phyloP scores from a whole-genome alignment of 2,329 filamentous ascomycete genomes.

The Colletotrichum gloeosporioides region DNA sequence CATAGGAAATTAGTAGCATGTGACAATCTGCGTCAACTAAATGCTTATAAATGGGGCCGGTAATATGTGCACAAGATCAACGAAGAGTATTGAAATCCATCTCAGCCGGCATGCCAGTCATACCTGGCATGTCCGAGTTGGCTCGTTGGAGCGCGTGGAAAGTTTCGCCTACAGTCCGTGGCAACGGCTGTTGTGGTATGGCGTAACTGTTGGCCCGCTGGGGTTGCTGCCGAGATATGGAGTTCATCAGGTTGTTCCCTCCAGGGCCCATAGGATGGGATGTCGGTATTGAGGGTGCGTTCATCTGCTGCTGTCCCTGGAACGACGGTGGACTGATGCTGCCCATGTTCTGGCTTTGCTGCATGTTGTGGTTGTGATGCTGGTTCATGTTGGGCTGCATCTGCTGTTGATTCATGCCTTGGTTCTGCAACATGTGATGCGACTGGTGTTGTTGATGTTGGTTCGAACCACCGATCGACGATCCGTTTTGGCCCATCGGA shows the following conservation, averaged over 20 bases:
- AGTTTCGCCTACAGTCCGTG: conserved; percentile 47
- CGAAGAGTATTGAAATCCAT: conserved; percentile 23
- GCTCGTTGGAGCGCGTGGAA: conserved; percentile 56
- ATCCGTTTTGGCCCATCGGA: conserved; percentile 43
- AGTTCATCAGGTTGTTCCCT: conserved; percentile 20
- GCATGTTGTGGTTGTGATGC: conserved; percentile 34
- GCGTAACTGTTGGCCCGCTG: conserved; percentile 46
- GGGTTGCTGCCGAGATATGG: conserved; percentile 34
- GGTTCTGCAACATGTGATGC: conserved; percentile 27
- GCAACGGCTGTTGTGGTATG: conserved; percentile 42
- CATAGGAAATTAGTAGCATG: not conserved
- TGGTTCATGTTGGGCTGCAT: conserved; percentile 35
- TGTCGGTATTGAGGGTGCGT: conserved; percentile 25
- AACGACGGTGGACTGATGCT: conserved; percentile 15
- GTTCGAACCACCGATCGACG: conserved; percentile 25
- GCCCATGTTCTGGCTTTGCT: conserved; percentile 23
- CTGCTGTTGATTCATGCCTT: conserved; percentile 32
- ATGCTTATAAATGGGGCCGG: not conserved
- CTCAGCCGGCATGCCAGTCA: conserved; percentile 16
- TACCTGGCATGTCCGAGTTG: conserved; percentile 39
- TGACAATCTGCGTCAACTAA: not conserved
- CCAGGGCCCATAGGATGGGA: conserved; percentile 31
- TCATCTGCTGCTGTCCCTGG: conserved; percentile 21
- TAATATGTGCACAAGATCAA: not conserved
- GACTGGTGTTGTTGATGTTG: conserved; percentile 37